Percentiles rank a stretch among this genome's conserved stretches.
These are phyloP conservation scores for Danielia oregonensis DNA, from an alignment of 805 yeast species.

Conservation along the genomic window DNA sequence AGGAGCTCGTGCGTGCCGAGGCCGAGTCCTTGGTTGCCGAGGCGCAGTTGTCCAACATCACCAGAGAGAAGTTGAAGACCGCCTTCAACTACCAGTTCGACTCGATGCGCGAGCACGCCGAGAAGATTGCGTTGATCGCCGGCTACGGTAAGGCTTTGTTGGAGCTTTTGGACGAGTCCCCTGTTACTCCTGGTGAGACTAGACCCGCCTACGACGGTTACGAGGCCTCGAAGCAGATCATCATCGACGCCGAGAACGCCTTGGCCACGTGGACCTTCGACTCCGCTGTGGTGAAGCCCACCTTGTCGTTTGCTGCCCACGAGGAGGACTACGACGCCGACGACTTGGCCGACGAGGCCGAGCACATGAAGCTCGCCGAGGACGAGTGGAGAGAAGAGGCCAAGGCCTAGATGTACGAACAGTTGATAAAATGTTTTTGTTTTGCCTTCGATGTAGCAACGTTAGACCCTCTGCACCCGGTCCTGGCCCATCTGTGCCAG, in stretches of 20 bases:
- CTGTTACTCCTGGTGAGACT: conserved; percentile 90
- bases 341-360: conserved; percentile 44
- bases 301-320: conserved; percentile 55
- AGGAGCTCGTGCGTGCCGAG: conserved; percentile 87
- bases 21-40: conserved; percentile 90
- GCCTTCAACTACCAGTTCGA: conserved; percentile 84
- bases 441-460: no score
- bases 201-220: conserved; percentile 88
- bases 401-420: conserved; percentile 12
- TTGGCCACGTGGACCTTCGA: conserved; percentile 83
- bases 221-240: conserved; percentile 84
- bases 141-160: conserved; percentile 86
- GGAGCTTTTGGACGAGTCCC: conserved; percentile 78
- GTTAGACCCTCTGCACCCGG: no score
- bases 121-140: conserved; percentile 80
- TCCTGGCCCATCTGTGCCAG: no score
- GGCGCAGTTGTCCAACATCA: conserved; percentile 84
- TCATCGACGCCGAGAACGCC: conserved; percentile 81
- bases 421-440: no score
- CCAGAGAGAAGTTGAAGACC: conserved; percentile 82
- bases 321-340: conserved; percentile 49
- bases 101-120: conserved; percentile 80
- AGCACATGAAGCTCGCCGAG: conserved; percentile 42
- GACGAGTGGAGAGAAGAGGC: conserved; percentile 17
- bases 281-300: conserved; percentile 77